Conservation (phyloP, 495 filamentous ascomycete species). For the Trichoderma erinaceum region DNA sequence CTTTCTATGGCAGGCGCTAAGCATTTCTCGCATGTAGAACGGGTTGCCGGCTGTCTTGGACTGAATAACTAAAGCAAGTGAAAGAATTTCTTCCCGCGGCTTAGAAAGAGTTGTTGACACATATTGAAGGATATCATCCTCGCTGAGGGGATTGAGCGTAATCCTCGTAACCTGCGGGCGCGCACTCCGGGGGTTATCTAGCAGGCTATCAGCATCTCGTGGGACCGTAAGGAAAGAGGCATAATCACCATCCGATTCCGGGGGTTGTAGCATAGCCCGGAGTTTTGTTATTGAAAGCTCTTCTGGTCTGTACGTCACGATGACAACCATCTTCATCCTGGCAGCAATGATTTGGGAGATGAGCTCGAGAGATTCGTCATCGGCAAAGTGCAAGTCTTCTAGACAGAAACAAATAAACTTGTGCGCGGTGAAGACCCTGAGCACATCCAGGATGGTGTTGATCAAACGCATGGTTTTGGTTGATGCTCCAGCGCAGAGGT, state of each 20-base stretch:
- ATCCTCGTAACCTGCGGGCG: conserved; percentile 57
- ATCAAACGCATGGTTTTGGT: conserved; percentile 71
- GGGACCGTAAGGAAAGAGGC: not conserved
- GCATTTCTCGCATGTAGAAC: conserved; percentile 84
- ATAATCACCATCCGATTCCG: conserved; percentile 39
- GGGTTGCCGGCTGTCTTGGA: conserved; percentile 79
- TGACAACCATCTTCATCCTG: conserved; percentile 70
- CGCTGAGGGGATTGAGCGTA: conserved; percentile 57
- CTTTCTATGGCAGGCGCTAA: conserved; percentile 79
- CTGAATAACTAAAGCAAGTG: conserved; percentile 66
- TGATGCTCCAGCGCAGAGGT: conserved; percentile 60
- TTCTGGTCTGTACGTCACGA: conserved; percentile 58
- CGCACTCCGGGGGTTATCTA: conserved; percentile 36
- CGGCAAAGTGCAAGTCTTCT: conserved; percentile 82
- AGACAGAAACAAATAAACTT: conserved; percentile 78
- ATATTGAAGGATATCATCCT: conserved; percentile 70
- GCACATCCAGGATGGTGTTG: conserved; percentile 78
- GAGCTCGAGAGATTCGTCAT: conserved; percentile 76
- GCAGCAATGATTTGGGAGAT: conserved; percentile 65
- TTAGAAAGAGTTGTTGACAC: conserved; percentile 67
- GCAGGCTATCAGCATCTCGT: conserved; percentile 32
- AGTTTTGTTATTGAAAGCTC: conserved; percentile 44
- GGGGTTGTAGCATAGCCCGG: conserved; percentile 39
- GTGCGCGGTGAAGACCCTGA: conserved; percentile 67
- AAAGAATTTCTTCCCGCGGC: conserved; percentile 51